phyloP scores from a whole-genome alignment of 164 flowering plant genomes.

The Litsea cubeba region DNA sequence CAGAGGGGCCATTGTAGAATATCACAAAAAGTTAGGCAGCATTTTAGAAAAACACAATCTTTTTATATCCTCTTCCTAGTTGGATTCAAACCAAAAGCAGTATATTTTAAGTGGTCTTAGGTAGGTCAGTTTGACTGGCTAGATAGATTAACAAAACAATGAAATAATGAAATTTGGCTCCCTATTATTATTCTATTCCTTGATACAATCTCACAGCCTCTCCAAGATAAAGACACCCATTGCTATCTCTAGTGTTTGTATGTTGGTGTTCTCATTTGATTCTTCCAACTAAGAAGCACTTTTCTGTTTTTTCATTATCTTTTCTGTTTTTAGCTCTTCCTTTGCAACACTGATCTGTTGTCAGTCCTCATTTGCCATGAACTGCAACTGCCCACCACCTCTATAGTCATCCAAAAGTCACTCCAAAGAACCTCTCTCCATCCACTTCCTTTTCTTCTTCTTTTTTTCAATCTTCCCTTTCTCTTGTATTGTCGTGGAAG shows the following conservation, averaged over 20 bases:
- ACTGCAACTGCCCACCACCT: conserved; percentile 8
- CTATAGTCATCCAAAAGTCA: neutral
- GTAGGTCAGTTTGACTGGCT: neutral
- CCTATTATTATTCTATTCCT: neutral
- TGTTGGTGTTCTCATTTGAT: conserved; percentile 16
- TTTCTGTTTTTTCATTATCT: neutral
- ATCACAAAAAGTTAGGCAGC: neutral
- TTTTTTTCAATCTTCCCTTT: neutral
- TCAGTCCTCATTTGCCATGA: neutral
- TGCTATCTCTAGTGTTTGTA: conserved; percentile 23
- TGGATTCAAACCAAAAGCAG: neutral
- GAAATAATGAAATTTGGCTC: neutral
- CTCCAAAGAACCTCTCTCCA: neutral
- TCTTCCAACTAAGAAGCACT: conserved; percentile 20
- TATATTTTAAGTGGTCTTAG: neutral
- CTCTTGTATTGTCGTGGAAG: neutral
- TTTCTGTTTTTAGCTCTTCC: neutral
- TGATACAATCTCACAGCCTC: conserved; percentile 11
- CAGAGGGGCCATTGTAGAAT: conserved; percentile 32
- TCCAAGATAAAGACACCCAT: conserved; percentile 26
- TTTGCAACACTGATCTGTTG: conserved; percentile 1
- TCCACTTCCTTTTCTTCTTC: neutral
- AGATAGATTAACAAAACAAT: neutral
- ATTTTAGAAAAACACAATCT: neutral
- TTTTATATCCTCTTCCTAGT: neutral